These are phyloP conservation scores for Geotrichum phurueaensis DNA, from an alignment of 1,139 yeast species.

Conservation along the genomic window DNA sequence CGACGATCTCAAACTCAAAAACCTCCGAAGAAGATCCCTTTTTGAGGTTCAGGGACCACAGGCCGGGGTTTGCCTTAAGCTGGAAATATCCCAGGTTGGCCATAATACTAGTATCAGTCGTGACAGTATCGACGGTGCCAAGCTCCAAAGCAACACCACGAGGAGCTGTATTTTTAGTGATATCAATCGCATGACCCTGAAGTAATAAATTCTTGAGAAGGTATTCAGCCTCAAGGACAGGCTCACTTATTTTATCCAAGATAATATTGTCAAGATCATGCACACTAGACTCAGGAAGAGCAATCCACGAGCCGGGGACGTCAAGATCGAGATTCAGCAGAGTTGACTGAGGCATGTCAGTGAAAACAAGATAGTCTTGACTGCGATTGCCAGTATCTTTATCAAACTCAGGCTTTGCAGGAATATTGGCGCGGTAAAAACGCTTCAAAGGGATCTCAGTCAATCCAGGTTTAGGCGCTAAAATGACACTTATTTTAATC, in stretches of 20 bases:
- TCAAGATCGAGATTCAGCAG: constrained; percentile 55
- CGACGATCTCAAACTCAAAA: constrained; percentile 38
- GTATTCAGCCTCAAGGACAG: constrained; percentile 40
- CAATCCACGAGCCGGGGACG: constrained; percentile 62
- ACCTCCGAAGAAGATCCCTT: constrained; percentile 40
- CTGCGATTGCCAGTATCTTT: constrained; percentile 20
- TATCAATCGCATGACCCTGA: constrained; percentile 65
- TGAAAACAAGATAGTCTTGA: constrained; percentile 26
- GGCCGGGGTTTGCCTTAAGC: constrained; percentile 62
- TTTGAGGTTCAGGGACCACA: constrained; percentile 48
- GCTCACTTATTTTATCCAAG: constrained; percentile 31
- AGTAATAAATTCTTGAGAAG: constrained; percentile 49
- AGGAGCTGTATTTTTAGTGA: constrained; percentile 39
- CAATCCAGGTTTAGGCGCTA: constrained; percentile 51
- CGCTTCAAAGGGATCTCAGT: constrained; percentile 49
- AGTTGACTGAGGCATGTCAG: constrained; percentile 44
- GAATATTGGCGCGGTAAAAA: constrained; percentile 49
- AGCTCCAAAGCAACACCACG: constrained; percentile 49
- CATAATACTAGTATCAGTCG: constrained; percentile 62
- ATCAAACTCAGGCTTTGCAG: constrained; percentile 41
- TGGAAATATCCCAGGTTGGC: constrained; percentile 72
- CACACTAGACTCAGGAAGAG: constrained; percentile 22
- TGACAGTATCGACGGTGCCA: constrained; percentile 23
- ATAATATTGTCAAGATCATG: constrained; percentile 15
- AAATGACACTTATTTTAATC: constrained; percentile 44